Evolutionary conservation across 192 early-diverging fungal genomes (phyloP).

Genomic region (Oehlia diaphana): DNA sequence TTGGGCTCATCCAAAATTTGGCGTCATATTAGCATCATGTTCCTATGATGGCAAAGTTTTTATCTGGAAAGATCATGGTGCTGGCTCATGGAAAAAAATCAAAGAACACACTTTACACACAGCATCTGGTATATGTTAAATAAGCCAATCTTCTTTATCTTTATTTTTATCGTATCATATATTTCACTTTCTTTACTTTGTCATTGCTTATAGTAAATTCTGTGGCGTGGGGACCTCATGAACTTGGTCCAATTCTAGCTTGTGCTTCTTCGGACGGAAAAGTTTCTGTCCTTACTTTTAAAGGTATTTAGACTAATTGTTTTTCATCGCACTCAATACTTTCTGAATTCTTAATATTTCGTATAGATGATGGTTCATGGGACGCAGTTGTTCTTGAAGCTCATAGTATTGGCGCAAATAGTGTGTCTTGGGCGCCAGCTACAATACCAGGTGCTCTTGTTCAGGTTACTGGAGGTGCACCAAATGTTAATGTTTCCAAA

Average conservation of each 20-base stretch:
- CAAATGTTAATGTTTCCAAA: slow-evolving; percentile 58
- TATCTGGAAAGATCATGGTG: slow-evolving; percentile 91
- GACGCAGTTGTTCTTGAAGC: slow-evolving; percentile 77
- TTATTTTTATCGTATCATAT: not conserved
- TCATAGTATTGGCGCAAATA: slow-evolving; percentile 89
- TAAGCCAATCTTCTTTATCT: not conserved
- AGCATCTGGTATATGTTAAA: slow-evolving; percentile 71
- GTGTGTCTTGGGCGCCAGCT: slow-evolving; percentile 94
- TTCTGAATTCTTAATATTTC: not conserved
- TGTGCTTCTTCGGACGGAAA: slow-evolving; percentile 96
- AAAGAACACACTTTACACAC: slow-evolving; percentile 88
- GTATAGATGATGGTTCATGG: slow-evolving; percentile 83
- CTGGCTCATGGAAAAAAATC: slow-evolving; percentile 71
- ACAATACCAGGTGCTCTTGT: slow-evolving; percentile 75
- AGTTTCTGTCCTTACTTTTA: slow-evolving; percentile 89
- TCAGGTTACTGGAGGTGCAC: slow-evolving; percentile 59
- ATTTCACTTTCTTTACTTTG: not conserved
- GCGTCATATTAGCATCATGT: slow-evolving; percentile 92
- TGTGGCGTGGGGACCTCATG: slow-evolving; percentile 95
- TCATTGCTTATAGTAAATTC: slow-evolving; percentile 77
- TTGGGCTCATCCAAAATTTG: slow-evolving; percentile 99
- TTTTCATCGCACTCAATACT: not conserved
- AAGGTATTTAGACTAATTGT: slow-evolving; percentile 55
- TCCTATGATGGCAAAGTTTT: slow-evolving; percentile 95
- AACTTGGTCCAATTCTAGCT: slow-evolving; percentile 88